Base-by-base conservation (phyloP, 2,329 filamentous ascomycete genomes). In the Xylariaceae sp. region DNA sequence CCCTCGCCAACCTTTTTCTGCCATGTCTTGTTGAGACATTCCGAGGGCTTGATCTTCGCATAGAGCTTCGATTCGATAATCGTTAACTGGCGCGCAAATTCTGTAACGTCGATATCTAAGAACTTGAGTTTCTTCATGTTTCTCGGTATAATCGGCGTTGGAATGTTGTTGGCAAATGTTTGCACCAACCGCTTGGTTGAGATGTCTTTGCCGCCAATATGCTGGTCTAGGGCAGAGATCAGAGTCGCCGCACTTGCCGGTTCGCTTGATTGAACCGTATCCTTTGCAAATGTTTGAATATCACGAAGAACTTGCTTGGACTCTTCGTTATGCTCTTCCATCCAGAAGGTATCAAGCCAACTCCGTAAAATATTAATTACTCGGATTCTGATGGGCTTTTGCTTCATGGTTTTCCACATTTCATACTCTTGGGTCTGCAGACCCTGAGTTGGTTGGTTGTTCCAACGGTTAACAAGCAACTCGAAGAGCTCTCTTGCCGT, bases 91-190 rank as follows among this genome's bases (percentile, higher is more conserved):
- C 94, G 87, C n/a, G 94, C 94, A 74, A 99, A 97, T 72, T 99
- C 94, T 0, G 89, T 90, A 0, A 92, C 87, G 71, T 99, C 94
- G 67, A 99, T 97, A 72, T 99, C 94, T 58, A 97, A 78, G 77
- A 99, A 97, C 75, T 97, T 99, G 68, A 99, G 83, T 76, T 97
- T 99, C 83, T 94, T 97, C 92, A 99, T 96, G 74, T 97, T 97
- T 82, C 96, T 97, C 1, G 94, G 94, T 73, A 97, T 86, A 71
- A 97, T 97, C 1, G 94, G 91, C 42, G 88, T 79, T 3, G 94
- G 93, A 0, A 90, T 89, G 63, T 90, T 88, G 68, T 88, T 87
- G 71, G 87, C 93, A 64, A 94, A 79, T 0, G 92, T 97, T 63
- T 94, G 86, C 15, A 99, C 87, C 72, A 99, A 83, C 39, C 90